phyloP scores from a whole-genome alignment of 306 rosid species.

The Senna siamea region DNA sequence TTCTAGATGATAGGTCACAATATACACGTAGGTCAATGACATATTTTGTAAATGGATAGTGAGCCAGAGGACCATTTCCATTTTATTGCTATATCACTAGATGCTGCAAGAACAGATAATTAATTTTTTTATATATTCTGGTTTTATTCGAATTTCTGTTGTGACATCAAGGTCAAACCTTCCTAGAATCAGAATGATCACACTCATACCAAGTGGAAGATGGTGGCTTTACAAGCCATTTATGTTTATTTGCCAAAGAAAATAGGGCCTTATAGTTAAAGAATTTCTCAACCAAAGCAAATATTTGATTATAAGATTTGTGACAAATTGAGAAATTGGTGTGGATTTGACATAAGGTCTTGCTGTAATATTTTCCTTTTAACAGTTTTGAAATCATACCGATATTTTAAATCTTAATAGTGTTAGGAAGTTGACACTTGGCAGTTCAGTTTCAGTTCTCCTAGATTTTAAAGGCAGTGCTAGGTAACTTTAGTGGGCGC shows the following conservation, averaged over 20 bases:
- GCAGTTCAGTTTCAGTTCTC: neutral
- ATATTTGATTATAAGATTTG: neutral
- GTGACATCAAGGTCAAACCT: neutral
- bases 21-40: neutral
- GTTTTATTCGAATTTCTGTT: neutral
- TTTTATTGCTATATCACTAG: neutral
- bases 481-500: neutral
- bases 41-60: neutral
- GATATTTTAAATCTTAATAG: neutral
- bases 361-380: neutral
- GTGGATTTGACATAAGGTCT: neutral
- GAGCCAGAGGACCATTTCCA: neutral
- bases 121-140: neutral
- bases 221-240: neutral
- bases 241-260: too few relatives aligned
- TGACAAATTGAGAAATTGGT: neutral
- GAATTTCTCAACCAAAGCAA: neutral
- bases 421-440: neutral
- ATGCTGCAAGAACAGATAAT: neutral
- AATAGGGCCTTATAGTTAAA: neutral
- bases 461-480: neutral
- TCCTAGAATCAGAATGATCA: too few relatives aligned
- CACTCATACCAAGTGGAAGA: neutral
- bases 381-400: neutral
- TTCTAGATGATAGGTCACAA: neutral